phyloP scores from a whole-genome alignment of 2,329 filamentous ascomycete genomes.

The Stagonosporopsis cucurbitacearum region DNA sequence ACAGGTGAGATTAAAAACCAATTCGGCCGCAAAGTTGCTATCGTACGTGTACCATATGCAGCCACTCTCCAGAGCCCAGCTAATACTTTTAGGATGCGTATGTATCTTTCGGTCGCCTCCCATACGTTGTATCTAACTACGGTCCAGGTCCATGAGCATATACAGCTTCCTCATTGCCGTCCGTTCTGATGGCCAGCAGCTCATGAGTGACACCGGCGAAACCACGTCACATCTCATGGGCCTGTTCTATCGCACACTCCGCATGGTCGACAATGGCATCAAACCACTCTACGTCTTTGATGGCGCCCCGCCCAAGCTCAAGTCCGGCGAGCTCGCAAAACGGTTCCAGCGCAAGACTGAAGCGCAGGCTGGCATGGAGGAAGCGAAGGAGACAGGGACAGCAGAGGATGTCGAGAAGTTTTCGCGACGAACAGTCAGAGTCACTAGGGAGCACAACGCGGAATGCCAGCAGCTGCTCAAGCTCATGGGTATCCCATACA shows the following conservation, averaged over 20 bases:
- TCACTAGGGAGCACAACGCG: slow-evolving; percentile 95
- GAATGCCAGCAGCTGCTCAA: slow-evolving; percentile 91
- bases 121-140: slow-evolving; percentile 18
- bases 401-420: slow-evolving; percentile 99
- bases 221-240: slow-evolving; percentile 99
- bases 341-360: slow-evolving; percentile 95
- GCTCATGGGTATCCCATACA: slow-evolving; percentile 95
- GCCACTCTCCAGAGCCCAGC: neutral
- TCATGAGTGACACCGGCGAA: slow-evolving; percentile 93
- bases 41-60: slow-evolving; percentile 64
- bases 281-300: slow-evolving; percentile 99
- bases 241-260: slow-evolving; percentile 98
- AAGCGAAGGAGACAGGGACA: slow-evolving; percentile 96
- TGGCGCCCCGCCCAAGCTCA: slow-evolving; percentile 93
- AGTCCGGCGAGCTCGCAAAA: slow-evolving; percentile 95
- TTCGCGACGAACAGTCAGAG: slow-evolving; percentile 86
- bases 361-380: slow-evolving; percentile 86
- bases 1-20: slow-evolving; percentile 98
- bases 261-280: slow-evolving; percentile 98
- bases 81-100: slow-evolving; percentile 56
- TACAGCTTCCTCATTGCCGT: slow-evolving; percentile 99
- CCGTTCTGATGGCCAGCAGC: slow-evolving; percentile 92
- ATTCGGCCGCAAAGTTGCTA: slow-evolving; percentile 97
- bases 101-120: slow-evolving; percentile 9
- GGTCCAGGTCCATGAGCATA: slow-evolving; percentile 87